Evolutionary conservation across 31 red algal species (phyloP), one percentile per base, ranked within the genome.

Genomic region (Porphyra umbilicalis): DNA sequence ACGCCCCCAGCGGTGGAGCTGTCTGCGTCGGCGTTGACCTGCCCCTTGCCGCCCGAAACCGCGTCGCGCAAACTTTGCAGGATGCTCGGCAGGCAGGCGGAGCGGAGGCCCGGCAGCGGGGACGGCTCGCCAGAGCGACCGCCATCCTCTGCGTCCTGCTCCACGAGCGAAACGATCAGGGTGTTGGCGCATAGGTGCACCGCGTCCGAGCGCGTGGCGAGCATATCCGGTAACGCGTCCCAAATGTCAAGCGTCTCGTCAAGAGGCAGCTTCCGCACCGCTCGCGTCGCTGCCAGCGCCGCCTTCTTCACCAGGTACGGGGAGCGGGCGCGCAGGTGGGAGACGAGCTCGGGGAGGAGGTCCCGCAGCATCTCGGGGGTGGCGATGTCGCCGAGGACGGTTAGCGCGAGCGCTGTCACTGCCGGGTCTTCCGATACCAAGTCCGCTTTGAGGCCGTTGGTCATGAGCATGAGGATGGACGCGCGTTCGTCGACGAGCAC

Each of bases 241-340:
- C 90, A 9, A 76, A 99, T 84, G 35, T 87, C 76, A 7, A 79
- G 68, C n/a, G 89, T 90, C 79, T 91, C 90, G 32, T 99, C 97
- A 31, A 89, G 82, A 14, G 90, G 68, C 7, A 94, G 80, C 83
- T 96, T 96, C 77, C 91, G 87, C 32, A 96, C 83, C 29, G 90
- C 88, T 11, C 97, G 84, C 32, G 92, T 91, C 39, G 94, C 88
- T 11, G 93, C 92, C 36, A 99, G 85, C n/a, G 84, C 84, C 34
- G 97, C 97, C 84, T 99, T 99, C 38, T 99, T 99, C 36, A 90
- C 76, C 32, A 99, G 83, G 67, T 90, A 92, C 1, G 94, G 88
- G n/a, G 77, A 71, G 7, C 77, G 37, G 36, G 90, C 85, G 39
- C 92, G 79, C 35, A 99, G 79, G 79, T 90, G 92, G 10, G 39